Conservation (phyloP, 768 basidiomycete species). For the Russula sp. region DNA sequence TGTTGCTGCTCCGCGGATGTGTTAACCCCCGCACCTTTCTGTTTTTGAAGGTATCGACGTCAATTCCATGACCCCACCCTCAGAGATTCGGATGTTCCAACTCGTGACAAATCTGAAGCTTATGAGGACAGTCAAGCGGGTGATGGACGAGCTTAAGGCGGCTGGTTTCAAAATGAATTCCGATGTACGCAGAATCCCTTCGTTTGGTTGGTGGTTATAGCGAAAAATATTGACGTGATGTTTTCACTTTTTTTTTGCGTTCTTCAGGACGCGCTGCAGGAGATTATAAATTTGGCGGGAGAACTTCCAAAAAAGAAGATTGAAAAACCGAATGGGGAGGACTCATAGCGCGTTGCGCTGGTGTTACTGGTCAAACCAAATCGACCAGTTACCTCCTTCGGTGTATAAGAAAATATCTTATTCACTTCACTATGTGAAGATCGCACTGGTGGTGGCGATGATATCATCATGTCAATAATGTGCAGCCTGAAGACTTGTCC, state of each 20-base stretch:
- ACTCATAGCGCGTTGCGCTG: constrained; percentile 15
- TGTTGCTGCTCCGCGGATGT: neutral
- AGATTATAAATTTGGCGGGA: constrained; percentile 40
- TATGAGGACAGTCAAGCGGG: constrained; percentile 44
- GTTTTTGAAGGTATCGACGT: constrained; percentile 48
- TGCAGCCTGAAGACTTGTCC: too few species aligned
- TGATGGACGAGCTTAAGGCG: constrained; percentile 51
- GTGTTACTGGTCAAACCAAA: too few species aligned
- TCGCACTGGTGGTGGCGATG: too few species aligned
- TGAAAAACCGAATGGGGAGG: neutral
- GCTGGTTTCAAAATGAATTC: constrained; percentile 59
- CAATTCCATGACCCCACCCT: constrained; percentile 44
- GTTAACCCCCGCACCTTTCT: neutral
- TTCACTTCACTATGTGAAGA: too few species aligned
- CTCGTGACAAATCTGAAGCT: constrained; percentile 54
- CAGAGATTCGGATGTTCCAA: constrained; percentile 52
- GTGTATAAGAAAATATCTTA: too few species aligned
- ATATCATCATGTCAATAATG: too few species aligned
- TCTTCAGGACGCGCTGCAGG: constrained; percentile 48
- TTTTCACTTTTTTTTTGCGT: neutral
- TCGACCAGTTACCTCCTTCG: too few species aligned
- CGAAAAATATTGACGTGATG: neutral
- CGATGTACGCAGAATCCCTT: constrained; percentile 44
- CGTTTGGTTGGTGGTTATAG: neutral
- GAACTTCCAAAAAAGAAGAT: constrained; percentile 12